Evolutionary conservation across 805 yeast genomes (phyloP).

Genomic region (Teunomyces barrocoloradensis): DNA sequence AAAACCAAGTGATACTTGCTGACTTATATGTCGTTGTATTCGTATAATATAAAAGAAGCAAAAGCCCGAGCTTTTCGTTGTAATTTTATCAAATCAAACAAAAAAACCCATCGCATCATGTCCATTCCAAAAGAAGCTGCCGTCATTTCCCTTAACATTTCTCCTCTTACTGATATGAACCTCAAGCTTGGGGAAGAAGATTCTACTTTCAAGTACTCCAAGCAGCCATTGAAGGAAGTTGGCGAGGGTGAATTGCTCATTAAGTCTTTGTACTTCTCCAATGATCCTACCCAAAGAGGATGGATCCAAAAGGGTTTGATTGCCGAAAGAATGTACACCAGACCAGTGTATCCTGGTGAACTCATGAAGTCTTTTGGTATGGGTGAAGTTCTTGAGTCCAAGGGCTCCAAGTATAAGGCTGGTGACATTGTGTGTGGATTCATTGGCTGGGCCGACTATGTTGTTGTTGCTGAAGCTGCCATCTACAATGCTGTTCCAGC

Average conservation of each 20-base stretch:
- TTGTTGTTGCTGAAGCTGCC: conserved; percentile 26
- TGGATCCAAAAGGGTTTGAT: conserved; percentile 32
- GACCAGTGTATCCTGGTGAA: conserved; percentile 42
- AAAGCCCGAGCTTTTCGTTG: background rate
- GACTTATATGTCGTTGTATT: background rate
- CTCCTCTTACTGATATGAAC: conserved; percentile 18
- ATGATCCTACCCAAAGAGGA: conserved; percentile 37
- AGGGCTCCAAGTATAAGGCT: conserved; percentile 32
- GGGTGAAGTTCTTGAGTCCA: conserved; percentile 49
- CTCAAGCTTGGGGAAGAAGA: conserved; percentile 16
- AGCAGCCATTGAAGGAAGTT: conserved; percentile 13
- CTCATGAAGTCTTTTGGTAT: conserved; percentile 47
- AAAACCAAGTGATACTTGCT: background rate
- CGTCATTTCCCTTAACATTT: conserved; percentile 16
- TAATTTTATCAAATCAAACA: background rate
- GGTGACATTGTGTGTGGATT: conserved; percentile 45
- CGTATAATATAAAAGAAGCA: background rate
- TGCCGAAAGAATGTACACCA: conserved; percentile 18
- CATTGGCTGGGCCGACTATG: conserved; percentile 50
- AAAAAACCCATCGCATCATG: background rate
- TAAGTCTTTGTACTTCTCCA: conserved; percentile 28
- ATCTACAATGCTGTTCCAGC: conserved; percentile 29
- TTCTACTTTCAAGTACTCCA: conserved; percentile 30
- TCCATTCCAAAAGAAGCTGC: conserved; percentile 8
- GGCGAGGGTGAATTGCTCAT: conserved; percentile 26